Conservation (phyloP, 2,329 filamentous ascomycete species). For the Teratosphaeriaceae sp. region DNA sequence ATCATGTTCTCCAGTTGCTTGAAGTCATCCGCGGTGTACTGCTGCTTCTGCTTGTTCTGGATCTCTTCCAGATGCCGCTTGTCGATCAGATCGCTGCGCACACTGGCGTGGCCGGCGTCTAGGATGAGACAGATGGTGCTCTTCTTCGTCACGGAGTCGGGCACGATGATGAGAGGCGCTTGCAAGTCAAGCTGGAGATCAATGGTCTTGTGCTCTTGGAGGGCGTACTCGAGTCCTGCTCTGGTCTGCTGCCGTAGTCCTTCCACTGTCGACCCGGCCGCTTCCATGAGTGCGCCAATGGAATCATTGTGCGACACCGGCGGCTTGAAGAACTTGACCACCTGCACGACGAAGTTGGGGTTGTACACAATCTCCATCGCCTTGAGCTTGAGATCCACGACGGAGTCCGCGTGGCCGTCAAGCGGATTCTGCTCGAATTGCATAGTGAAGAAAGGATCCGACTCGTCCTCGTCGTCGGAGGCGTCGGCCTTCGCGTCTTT, state of each 20-base stretch:
- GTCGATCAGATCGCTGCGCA: slow-evolving; percentile 90
- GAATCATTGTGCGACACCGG: slow-evolving; percentile 98
- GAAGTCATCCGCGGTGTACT: slow-evolving; percentile 85
- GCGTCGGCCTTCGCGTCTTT: slow-evolving; percentile 37
- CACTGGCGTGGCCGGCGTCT: slow-evolving; percentile 91
- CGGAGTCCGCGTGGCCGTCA: slow-evolving; percentile 84
- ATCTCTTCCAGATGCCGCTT: slow-evolving; percentile 84
- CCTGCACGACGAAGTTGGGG: slow-evolving; percentile 81
- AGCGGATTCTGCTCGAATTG: slow-evolving; percentile 93
- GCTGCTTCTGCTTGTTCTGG: slow-evolving; percentile 79
- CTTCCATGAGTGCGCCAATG: slow-evolving; percentile 91
- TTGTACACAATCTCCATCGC: slow-evolving; percentile 98
- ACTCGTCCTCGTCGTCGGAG: slow-evolving; percentile 41
- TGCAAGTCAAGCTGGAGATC: slow-evolving; percentile 94
- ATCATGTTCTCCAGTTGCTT: slow-evolving; percentile 83
- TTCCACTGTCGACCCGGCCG: slow-evolving; percentile 90
- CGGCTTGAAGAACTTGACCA: slow-evolving; percentile 92
- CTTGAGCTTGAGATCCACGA: slow-evolving; percentile 83
- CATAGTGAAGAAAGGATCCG: slow-evolving; percentile 84
- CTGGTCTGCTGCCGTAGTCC: slow-evolving; percentile 91
- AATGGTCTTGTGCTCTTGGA: slow-evolving; percentile 97
- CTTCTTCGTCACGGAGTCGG: slow-evolving; percentile 78
- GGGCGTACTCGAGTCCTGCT: slow-evolving; percentile 88
- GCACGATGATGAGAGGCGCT: slow-evolving; percentile 91
- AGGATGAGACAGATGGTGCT: slow-evolving; percentile 85